Evolutionary conservation across 495 filamentous ascomycete species (phyloP), one percentile per base, ranked within the genome.

Genomic region (Emericellopsis terricola): DNA sequence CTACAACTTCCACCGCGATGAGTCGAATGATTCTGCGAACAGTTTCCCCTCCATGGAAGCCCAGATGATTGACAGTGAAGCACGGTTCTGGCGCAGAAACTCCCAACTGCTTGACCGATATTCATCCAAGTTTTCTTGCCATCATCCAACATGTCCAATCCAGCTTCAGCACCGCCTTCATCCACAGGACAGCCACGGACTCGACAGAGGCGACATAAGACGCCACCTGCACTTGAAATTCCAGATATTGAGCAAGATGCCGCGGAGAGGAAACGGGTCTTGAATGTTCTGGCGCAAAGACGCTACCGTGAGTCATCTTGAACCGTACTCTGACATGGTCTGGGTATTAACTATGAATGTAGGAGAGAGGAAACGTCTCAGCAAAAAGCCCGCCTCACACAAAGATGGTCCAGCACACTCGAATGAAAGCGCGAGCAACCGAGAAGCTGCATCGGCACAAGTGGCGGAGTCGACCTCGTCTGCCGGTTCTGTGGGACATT

Each of bases 271-370:
- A 68, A 65, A 47, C 50, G 63, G 1, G 51, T 62, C 10, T 38
- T 68, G 20, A 68, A 65, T 38, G 51, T 65, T 2, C 49, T 68
- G 3, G 64, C 62, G 3, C 62, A 65, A 45, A 47, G 64, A 13
- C 44, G 62, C 53, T 68, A 68, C 37, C 51, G 62, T 68, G 41
- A 31, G 56, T 45, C 2, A 13, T 3, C 5, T 16, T 11, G 23
- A 8, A 15, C 19, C 14, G 1, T 3, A 4, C 10, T 28, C 17
- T 3, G 0, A 29, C 3, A 15, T 7, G 26, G 19, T 38, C 21
- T 14, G 4, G 30, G 31, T 3, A 21, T 13, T 19, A n/a, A 19
- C 11, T 15, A 28, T 32, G 30, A 18, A 3, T 19, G 14, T 20
- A 53, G 50, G 50, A 7, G 44, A 53, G 24, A 41, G 44, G 8